These are phyloP conservation scores for Ploettnerulaceae sp. DNA, from an alignment of 2,329 filamentous ascomycete genomes.

Conservation along the genomic window DNA sequence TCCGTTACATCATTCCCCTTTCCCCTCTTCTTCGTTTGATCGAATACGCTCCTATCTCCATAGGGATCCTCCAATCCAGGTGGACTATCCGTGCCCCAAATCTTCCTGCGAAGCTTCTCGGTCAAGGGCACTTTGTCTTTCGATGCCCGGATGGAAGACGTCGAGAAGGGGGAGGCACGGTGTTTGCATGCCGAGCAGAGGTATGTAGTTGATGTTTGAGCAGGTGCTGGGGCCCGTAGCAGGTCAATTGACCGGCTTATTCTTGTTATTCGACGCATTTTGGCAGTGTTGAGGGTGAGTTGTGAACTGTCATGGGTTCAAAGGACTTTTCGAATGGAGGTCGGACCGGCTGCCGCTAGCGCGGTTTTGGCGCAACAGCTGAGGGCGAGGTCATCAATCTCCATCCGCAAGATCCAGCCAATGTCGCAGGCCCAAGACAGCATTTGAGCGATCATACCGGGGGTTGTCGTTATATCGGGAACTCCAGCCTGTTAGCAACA, in stretches of 20 bases:
- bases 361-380: conserved; percentile 5
- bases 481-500: background rate
- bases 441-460: conserved; percentile 3
- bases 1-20: conserved; percentile 9
- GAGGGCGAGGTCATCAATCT: background rate
- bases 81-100: conserved; percentile 47
- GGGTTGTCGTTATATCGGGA: conserved; percentile 3
- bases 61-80: conserved; percentile 46
- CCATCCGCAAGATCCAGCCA: background rate
- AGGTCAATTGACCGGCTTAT: conserved; percentile 31
- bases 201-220: conserved; percentile 17
- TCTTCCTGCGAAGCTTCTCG: conserved; percentile 42
- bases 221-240: conserved; percentile 13
- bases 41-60: conserved; percentile 33
- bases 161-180: conserved; percentile 30
- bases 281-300: conserved; percentile 11
- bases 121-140: conserved; percentile 33
- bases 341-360: conserved; percentile 14
- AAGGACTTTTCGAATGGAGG: conserved; percentile 21
- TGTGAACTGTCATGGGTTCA: background rate
- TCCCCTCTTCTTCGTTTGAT: conserved; percentile 20
- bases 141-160: conserved; percentile 20
- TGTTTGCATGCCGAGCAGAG: conserved; percentile 29
- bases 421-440: background rate
- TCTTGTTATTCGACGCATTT: conserved; percentile 33